Evolutionary conservation across 805 yeast genomes (phyloP), one percentile per base, ranked within the genome.

Genomic region (Wickerhamomyces mucosus): DNA sequence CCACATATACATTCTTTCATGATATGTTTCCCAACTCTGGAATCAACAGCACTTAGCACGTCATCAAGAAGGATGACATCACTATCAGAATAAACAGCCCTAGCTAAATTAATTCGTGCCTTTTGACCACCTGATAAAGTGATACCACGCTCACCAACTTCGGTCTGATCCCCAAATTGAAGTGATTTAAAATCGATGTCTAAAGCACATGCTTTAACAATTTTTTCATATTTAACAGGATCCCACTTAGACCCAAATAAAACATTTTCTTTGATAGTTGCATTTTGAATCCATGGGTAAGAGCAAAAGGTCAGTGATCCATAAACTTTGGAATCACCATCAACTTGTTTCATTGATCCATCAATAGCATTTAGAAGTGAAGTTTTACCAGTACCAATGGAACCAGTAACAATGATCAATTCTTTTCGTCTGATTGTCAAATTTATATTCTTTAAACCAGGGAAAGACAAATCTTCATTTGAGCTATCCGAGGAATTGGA

Each of bases 61-160:
- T 83, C 94, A 50, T 83, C 94, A 32, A 83, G 55, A 31, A 83
- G 54, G 25, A 78, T 65, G 16, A 81, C 75, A 46, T 79, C 85
- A 14, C 69, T 67, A 18, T 74, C 64, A 11, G 77, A 72, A 47
- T 83, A 83, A 3, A 80, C 84, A 3, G 89, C 79, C 50, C 94
- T 67, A 4, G 94, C 94, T 37, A 83, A 58, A 47, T 74, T 72
- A 32, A 83, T 69, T 52, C 94, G 69, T 0, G 94, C 89, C 59
- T 83, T 83, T 52, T 83, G 94, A 31, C 94, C 94, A 34, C 94
- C 94, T n/a, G 89, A 78, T 26, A 83, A 57, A 0, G 92, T 81
- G 29, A 83, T 75, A 46, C 94, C 94, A 51, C 83, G 67, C 51
- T 83, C 94, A 39, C 94, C 94, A 43, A 83, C 80, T 51, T 80